Conservation (phyloP, 1,284 basidiomycete genomes). For the Ceratobasidium sp. region DNA sequence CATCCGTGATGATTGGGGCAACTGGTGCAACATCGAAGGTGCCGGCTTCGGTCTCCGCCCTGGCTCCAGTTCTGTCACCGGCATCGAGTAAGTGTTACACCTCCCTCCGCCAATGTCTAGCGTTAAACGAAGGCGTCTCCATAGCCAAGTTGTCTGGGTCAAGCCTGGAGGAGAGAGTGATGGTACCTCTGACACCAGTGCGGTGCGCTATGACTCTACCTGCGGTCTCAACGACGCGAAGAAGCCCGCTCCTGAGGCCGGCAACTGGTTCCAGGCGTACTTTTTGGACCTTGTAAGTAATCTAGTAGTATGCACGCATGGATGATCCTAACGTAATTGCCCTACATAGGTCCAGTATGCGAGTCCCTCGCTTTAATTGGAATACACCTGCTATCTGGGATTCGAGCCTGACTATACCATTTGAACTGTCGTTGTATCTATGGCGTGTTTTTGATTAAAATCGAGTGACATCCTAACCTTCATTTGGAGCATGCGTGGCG, state of each 20-base stretch:
- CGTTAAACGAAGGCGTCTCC: background rate
- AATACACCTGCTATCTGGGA: too few species aligned
- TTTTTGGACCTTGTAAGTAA: constrained; percentile 39
- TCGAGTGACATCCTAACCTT: too few species aligned
- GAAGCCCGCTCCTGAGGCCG: constrained; percentile 71
- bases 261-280: constrained; percentile 68
- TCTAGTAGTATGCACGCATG: background rate
- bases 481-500: too few species aligned
- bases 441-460: too few species aligned
- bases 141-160: constrained; percentile 68
- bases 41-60: constrained; percentile 74
- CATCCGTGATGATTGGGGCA: constrained; percentile 68
- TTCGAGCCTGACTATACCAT: too few species aligned
- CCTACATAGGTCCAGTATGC: constrained; percentile 66
- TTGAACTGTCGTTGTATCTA: too few species aligned
- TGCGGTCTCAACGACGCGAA: constrained; percentile 66
- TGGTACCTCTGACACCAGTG: constrained; percentile 70
- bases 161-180: constrained; percentile 78
- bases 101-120: constrained; percentile 59
- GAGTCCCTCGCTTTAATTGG: constrained; percentile 65
- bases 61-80: constrained; percentile 62
- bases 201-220: constrained; percentile 69
- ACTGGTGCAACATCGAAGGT: constrained; percentile 73
- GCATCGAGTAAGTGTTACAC: constrained; percentile 55
- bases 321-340: constrained; percentile 69